Evolutionary conservation across 306 rosid genomes (phyloP).

Genomic region (Lupinus albus): DNA sequence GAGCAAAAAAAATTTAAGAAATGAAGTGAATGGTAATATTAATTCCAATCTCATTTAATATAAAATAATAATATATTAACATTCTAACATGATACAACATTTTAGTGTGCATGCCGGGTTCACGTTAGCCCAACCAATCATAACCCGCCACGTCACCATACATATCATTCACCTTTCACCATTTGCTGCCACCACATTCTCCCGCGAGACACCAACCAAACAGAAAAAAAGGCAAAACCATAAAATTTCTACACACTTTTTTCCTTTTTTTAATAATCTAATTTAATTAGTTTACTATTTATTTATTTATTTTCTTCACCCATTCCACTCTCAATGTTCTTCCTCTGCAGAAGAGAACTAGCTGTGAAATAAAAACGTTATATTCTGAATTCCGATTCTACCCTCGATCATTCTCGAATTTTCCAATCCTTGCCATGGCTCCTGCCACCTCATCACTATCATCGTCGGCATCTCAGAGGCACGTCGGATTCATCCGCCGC

Average conservation of each 20-base stretch:
- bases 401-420: conserved; percentile 28
- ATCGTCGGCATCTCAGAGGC: conserved; percentile 46
- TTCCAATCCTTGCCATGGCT: conserved; percentile 50
- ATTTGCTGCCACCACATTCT: not conserved
- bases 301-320: not conserved
- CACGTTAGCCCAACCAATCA: conserved; percentile 44
- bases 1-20: too few species aligned
- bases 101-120: conserved; percentile 40
- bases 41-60: too few species aligned
- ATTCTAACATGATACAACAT: too few species aligned
- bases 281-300: not conserved
- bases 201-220: conserved; percentile 36
- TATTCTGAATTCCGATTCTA: conserved; percentile 44
- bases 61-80: too few species aligned
- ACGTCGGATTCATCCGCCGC: conserved; percentile 55
- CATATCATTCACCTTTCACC: conserved; percentile 3
- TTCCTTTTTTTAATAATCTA: too few species aligned
- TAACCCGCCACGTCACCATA: conserved; percentile 40
- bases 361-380: not conserved
- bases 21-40: too few species aligned
- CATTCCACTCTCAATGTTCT: conserved; percentile 47
- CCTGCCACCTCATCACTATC: conserved; percentile 57
- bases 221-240: not conserved
- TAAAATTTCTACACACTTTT: too few species aligned
- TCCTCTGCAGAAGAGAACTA: conserved; percentile 14